Base-by-base conservation (phyloP, 371 early-diverging fungal genomes). In the Actinomortierella wolfii region DNA sequence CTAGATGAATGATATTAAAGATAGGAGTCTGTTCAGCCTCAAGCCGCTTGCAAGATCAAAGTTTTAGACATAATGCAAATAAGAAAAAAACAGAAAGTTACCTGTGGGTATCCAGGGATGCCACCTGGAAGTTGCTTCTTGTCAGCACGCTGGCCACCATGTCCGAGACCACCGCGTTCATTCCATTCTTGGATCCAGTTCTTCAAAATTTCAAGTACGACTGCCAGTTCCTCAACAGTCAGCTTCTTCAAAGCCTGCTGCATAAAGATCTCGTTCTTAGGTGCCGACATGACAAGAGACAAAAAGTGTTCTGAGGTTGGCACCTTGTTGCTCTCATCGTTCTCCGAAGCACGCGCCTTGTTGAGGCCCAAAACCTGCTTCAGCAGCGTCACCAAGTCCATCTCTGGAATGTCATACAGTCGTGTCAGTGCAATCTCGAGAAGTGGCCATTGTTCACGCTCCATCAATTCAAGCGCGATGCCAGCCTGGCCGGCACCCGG, bases 241-340 rank as follows among this genome's bases (percentile, higher is more conserved):
- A 87, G 64, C 34, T 64, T 73, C 54, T 81, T 81, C 26, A 87
- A 34, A 17, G 83, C 78, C 59, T 86, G 83, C 59, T 84, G 85
- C 79, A 87, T 76, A 61, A 85, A 85, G 46, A 85, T 76, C 21
- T 86, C 85, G 56, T 86, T 87, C 54, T 78, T 77, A 25, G 88
- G 86, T 2, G 84, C 77, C 26, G 61, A 63, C 34, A 86, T 77
- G 46, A 85, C 60, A 50, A 77, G 47, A 24, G 73, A 64, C 57
- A 87, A 64, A 49, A 73, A 63, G 50, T 79, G 78, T 6, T 57
- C 55, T 6, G 61, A 48, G 43, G 76, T 78, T 44, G 77, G 71
- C 43, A 55, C 57, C 21, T 57, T 48, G 67, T 68, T 64, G 3
- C 54, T 50, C 2, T 69, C 23, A n/a, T 60, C 56, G 13, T 62